Evolutionary conservation across 2,329 filamentous ascomycete species (phyloP).

Genomic region (Beauveria bassiana): DNA sequence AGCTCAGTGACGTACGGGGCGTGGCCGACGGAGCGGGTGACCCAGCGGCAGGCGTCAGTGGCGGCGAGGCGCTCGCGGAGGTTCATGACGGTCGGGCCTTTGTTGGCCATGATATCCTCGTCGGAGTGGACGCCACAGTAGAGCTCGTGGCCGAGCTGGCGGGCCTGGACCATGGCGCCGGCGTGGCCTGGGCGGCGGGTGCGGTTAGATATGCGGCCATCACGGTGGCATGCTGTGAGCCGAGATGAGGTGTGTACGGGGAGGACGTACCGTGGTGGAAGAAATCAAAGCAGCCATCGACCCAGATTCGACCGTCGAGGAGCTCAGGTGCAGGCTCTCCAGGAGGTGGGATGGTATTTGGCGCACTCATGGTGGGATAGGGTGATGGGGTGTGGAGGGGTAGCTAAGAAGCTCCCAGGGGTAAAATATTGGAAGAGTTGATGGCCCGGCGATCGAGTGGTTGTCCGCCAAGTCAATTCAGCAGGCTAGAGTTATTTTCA

Average conservation of each 20-base stretch:
- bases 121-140: constrained; percentile 93
- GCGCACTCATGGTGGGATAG: constrained; percentile 1
- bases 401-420: not conserved
- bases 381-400: constrained; percentile 1
- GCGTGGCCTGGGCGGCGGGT: constrained; percentile 62
- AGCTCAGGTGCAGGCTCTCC: constrained; percentile 47
- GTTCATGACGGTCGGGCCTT: constrained; percentile 96
- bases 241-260: not conserved
- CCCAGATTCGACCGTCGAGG: constrained; percentile 76
- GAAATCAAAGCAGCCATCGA: constrained; percentile 99
- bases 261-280: constrained; percentile 74
- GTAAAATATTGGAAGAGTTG: not conserved
- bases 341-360: constrained; percentile 13
- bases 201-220: not conserved
- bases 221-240: not conserved
- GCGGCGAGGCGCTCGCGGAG: constrained; percentile 82
- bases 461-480: not conserved
- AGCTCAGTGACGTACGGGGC: constrained; percentile 94
- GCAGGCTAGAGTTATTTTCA: no score
- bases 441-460: not conserved
- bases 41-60: constrained; percentile 92
- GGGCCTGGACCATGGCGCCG: constrained; percentile 91
- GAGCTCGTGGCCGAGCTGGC: constrained; percentile 81
- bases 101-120: constrained; percentile 91
- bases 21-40: constrained; percentile 71